phyloP scores from a whole-genome alignment of 2,329 filamentous ascomycete genomes.

The Botrytis tulipae region DNA sequence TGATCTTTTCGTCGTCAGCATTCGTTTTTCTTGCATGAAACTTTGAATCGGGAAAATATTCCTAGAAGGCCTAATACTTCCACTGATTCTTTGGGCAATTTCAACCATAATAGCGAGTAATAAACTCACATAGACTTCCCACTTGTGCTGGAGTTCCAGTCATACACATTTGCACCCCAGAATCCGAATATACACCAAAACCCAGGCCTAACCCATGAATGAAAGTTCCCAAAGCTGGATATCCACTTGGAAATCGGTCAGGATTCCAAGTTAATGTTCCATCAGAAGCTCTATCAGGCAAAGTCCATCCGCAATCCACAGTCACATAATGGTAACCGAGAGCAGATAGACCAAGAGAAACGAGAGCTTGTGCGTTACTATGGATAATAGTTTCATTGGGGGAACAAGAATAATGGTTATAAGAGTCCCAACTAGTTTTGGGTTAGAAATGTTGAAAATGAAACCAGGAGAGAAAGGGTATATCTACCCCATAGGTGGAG shows the following conservation, averaged over 20 bases:
- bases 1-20: slow-evolving; percentile 25
- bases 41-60: not conserved
- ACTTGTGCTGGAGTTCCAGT: slow-evolving; percentile 32
- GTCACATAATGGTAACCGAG: slow-evolving; percentile 51
- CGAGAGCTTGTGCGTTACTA: slow-evolving; percentile 47
- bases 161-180: slow-evolving; percentile 37
- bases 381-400: slow-evolving; percentile 48
- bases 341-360: slow-evolving; percentile 45
- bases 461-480: not conserved
- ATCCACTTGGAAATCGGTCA: slow-evolving; percentile 44
- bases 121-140: slow-evolving; percentile 34
- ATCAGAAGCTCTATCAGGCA: slow-evolving; percentile 35
- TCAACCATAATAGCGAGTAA: not conserved
- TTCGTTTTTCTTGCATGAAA: too few species aligned
- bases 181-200: slow-evolving; percentile 47
- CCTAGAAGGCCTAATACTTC: not conserved
- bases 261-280: slow-evolving; percentile 45
- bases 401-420: slow-evolving; percentile 49
- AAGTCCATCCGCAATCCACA: slow-evolving; percentile 52
- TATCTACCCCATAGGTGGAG: slow-evolving; percentile 33
- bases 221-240: slow-evolving; percentile 44
- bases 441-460: not conserved
- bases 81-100: not conserved
- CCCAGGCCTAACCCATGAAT: slow-evolving; percentile 43
- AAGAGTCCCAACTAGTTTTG: slow-evolving; percentile 46